phyloP scores from a whole-genome alignment of 2,329 filamentous ascomycete species.

The Teratosphaeria destructans region DNA sequence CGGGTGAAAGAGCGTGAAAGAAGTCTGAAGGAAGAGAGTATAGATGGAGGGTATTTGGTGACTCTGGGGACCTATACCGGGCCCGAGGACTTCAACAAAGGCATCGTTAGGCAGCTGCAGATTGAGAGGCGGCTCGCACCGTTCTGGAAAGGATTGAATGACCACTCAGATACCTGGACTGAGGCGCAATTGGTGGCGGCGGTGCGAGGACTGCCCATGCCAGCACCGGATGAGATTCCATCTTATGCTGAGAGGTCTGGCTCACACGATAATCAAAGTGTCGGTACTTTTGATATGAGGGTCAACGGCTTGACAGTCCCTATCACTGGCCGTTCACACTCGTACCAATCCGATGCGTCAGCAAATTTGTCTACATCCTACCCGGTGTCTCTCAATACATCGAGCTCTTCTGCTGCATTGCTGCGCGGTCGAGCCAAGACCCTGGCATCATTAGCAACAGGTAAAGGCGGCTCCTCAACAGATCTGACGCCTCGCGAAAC shows the following conservation, averaged over 20 bases:
- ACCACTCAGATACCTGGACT: constrained; percentile 80
- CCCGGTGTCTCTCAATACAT: constrained; percentile 32
- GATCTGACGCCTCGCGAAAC: constrained; percentile 70
- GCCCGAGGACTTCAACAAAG: constrained; percentile 85
- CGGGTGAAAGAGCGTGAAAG: constrained; percentile 77
- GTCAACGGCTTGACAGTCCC: constrained; percentile 66
- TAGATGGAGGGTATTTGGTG: constrained; percentile 89
- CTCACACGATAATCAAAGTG: constrained; percentile 15
- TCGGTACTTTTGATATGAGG: constrained; percentile 41
- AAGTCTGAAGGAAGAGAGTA: constrained; percentile 82
- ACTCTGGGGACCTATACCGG: constrained; percentile 91
- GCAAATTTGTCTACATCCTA: constrained; percentile 41
- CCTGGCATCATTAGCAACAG: constrained; percentile 66
- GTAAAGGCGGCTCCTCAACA: constrained; percentile 54
- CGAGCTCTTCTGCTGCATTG: constrained; percentile 39
- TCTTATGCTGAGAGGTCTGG: constrained; percentile 41
- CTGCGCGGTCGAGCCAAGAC: constrained; percentile 84
- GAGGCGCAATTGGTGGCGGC: constrained; percentile 93
- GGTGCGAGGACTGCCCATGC: constrained; percentile 72
- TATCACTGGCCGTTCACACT: constrained; percentile 65
- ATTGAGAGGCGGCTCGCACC: constrained; percentile 87
- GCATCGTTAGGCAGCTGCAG: constrained; percentile 82
- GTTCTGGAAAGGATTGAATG: constrained; percentile 89
- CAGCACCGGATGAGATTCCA: constrained; percentile 71
- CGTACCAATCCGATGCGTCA: constrained; percentile 64